Percentiles rank a stretch among this genome's conserved stretches.
Conservation (phyloP, 306 rosid species). For the Rosa persica region DNA sequence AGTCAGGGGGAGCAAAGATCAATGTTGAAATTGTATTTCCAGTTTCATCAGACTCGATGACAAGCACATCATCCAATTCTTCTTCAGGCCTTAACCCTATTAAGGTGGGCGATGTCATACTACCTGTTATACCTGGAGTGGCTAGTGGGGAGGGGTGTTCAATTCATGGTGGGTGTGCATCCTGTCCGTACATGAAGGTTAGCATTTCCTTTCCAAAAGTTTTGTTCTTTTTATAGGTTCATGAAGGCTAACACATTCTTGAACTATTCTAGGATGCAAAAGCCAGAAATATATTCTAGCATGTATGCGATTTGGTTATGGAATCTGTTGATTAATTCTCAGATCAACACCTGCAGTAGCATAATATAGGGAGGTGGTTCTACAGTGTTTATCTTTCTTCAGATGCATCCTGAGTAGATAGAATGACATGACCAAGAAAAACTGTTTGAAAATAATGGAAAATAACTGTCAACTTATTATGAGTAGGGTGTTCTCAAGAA, state of each 20-base stretch:
- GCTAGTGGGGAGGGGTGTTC: constrained; percentile 96
- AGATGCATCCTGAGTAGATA: neutral
- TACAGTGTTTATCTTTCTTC: neutral
- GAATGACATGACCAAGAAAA: neutral
- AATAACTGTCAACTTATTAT: neutral
- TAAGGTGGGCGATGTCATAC: constrained; percentile 44
- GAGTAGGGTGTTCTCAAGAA: neutral
- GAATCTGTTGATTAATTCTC: neutral
- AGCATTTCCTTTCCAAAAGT: constrained; percentile 11
- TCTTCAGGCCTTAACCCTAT: constrained; percentile 40
- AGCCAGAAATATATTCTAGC: neutral
- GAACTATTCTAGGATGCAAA: neutral
- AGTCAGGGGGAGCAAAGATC: constrained; percentile 49
- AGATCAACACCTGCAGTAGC: neutral
- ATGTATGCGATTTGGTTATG: neutral
- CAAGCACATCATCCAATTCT: constrained; percentile 54
- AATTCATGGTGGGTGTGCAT: constrained; percentile 92
- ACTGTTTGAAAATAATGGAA: neutral
- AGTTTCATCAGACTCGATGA: constrained; percentile 87
- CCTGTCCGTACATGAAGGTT: constrained; percentile 99
- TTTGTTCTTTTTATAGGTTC: neutral
- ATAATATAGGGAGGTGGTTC: neutral
- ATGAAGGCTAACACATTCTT: neutral
- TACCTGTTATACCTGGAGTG: constrained; percentile 83
- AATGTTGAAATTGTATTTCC: constrained; percentile 92